Evolutionary conservation across 1,139 yeast genomes (phyloP).

Genomic region (Torulaspora globosa): DNA sequence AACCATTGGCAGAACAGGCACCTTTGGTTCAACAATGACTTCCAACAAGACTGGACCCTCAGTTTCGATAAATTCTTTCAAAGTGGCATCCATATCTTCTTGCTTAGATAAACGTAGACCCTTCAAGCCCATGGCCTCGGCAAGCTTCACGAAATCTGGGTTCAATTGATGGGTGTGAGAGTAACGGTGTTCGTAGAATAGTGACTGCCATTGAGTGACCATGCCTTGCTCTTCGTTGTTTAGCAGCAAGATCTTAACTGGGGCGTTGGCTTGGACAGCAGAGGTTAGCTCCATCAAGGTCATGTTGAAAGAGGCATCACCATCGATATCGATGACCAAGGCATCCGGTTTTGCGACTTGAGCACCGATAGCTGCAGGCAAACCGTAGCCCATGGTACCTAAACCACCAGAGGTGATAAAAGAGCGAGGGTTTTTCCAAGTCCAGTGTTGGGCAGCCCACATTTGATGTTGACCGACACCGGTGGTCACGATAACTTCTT

Average conservation of each 20-base stretch:
- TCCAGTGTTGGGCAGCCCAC: slow-evolving; percentile 99
- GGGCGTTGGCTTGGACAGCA: slow-evolving; percentile 90
- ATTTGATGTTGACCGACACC: slow-evolving; percentile 99
- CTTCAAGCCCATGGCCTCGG: slow-evolving; percentile 89
- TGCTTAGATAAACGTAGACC: slow-evolving; percentile 72
- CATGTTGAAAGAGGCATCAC: slow-evolving; percentile 98
- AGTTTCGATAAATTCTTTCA: slow-evolving; percentile 69
- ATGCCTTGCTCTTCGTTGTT: slow-evolving; percentile 99
- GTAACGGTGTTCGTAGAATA: slow-evolving; percentile 93
- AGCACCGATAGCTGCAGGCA: slow-evolving; percentile 98
- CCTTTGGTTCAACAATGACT: slow-evolving; percentile 89
- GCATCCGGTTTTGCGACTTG: slow-evolving; percentile 95
- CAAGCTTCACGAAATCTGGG: slow-evolving; percentile 88
- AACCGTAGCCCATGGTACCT: slow-evolving; percentile 98
- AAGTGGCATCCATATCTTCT: slow-evolving; percentile 57
- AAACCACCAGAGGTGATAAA: slow-evolving; percentile 97
- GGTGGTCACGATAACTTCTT: slow-evolving; percentile 83
- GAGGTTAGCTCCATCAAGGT: slow-evolving; percentile 88
- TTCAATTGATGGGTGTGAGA: slow-evolving; percentile 94
- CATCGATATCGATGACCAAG: slow-evolving; percentile 92
- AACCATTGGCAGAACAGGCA: slow-evolving; percentile 97
- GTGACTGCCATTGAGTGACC: slow-evolving; percentile 99
- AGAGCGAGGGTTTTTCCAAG: slow-evolving; percentile 87
- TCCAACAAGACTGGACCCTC: slow-evolving; percentile 87
- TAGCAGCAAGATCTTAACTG: slow-evolving; percentile 80